Conservation (phyloP, 2,329 filamentous ascomycete genomes). For the Diaporthe caulivora region DNA sequence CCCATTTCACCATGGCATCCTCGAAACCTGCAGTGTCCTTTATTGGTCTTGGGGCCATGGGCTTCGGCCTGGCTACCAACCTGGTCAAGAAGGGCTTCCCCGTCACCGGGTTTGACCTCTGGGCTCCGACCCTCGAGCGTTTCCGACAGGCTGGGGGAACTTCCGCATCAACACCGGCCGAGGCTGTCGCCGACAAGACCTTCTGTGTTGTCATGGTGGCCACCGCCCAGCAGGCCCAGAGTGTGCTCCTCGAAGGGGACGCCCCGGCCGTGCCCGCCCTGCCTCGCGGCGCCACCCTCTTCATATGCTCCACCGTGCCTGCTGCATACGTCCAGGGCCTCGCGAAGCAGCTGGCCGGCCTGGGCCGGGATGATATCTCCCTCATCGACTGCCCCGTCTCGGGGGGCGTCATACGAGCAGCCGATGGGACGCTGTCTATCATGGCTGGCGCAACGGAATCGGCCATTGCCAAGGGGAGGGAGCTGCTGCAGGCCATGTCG, state of each 20-base stretch:
- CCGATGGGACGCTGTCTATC: constrained; percentile 79
- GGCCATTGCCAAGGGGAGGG: constrained; percentile 68
- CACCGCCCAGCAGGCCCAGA: constrained; percentile 76
- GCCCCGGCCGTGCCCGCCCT: constrained; percentile 63
- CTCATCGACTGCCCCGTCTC: constrained; percentile 81
- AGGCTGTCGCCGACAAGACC: constrained; percentile 69
- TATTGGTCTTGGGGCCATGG: constrained; percentile 84
- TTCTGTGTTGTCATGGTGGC: constrained; percentile 83
- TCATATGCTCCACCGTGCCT: constrained; percentile 79
- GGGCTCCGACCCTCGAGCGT: constrained; percentile 72
- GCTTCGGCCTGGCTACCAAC: constrained; percentile 84
- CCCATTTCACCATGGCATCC: constrained; percentile 44
- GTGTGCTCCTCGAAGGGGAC: constrained; percentile 71
- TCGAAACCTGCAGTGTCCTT: constrained; percentile 66
- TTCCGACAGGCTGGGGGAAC: constrained; percentile 74
- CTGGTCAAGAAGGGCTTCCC: constrained; percentile 75
- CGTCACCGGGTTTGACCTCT: constrained; percentile 81
- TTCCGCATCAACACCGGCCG: constrained; percentile 69
- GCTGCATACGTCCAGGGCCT: constrained; percentile 74
- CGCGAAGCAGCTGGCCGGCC: constrained; percentile 64
- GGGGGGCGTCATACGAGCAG: constrained; percentile 76
- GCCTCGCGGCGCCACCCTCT: constrained; percentile 69
- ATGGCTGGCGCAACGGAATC: constrained; percentile 74
- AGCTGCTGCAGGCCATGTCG: constrained; percentile 74
- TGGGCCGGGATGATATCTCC: constrained; percentile 71